Percentiles rank a stretch among this genome's conserved stretches.
These are phyloP conservation scores for Gossypium herbaceum DNA, from an alignment of 345 rosid genomes.

Conservation along the genomic window DNA sequence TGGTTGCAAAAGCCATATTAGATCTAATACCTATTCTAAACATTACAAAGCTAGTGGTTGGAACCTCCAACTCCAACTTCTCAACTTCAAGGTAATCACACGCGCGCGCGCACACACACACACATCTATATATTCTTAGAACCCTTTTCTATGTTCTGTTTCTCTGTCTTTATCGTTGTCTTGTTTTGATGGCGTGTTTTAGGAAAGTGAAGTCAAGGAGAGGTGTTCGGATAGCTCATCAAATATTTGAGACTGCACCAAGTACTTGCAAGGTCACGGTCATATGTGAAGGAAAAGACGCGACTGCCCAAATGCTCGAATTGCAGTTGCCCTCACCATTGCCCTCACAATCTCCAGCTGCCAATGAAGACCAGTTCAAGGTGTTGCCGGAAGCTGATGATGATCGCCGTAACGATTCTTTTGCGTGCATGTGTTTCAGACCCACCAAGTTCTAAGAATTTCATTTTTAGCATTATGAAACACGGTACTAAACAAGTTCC, in stretches of 20 bases:
- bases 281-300: constrained; percentile 60
- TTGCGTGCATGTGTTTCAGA: constrained; percentile 48
- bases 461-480: background rate
- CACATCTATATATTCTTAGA: background rate
- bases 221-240: constrained; percentile 52
- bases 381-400: background rate
- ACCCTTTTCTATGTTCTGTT: background rate
- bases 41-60: constrained; percentile 72
- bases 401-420: constrained; percentile 23
- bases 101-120: background rate
- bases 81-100: constrained; percentile 38
- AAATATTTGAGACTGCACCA: constrained; percentile 42
- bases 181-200: background rate
- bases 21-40: constrained; percentile 71
- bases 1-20: constrained; percentile 56
- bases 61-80: constrained; percentile 62
- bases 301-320: constrained; percentile 20
- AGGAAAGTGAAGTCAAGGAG: constrained; percentile 49
- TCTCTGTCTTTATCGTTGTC: background rate
- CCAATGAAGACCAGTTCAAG: constrained; percentile 14
- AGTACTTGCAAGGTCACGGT: constrained; percentile 50
- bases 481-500: background rate
- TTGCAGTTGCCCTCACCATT: constrained; percentile 10
- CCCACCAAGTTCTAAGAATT: constrained; percentile 9
- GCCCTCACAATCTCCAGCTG: constrained; percentile 18